Evolutionary conservation across 1,139 yeast genomes (phyloP), one percentile per base, ranked within the genome.

Genomic region (Pichia sp.): DNA sequence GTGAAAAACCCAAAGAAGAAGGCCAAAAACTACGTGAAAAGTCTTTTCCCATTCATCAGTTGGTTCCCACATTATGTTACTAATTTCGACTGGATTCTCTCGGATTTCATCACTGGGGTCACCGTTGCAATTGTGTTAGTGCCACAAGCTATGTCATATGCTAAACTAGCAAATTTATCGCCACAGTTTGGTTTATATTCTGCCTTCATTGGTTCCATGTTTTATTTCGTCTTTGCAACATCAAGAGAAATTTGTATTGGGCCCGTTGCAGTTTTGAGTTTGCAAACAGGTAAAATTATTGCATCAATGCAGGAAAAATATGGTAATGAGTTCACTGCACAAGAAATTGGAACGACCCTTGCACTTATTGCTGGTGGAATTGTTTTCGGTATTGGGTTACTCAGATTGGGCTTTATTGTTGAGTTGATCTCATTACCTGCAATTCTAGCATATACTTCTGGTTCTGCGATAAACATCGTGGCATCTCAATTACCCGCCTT

Each of bases 71-170:
- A 86, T 59, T 88, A 88, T 64, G 88, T 88, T 59, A 58, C 71
- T 23, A 72, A 73, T 41, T 52, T 52, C 3, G 33, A 50, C 6
- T 88, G 97, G 97, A 68, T 82, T 27, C 77, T 79, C 50, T 77
- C 88, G 41, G 97, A 88, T 64, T 64, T 87, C 51, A 79, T 88
- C 51, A 96, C 97, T 4, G 97, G 97, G 59, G 73, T 88, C 49
- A 86, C 97, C 4, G 95, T 88, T 9, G 97, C 96, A 39, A 81
- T 85, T 52, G 96, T 88, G 23, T 73, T 87, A 55, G 95, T 88
- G 31, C 97, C 97, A 2, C 97, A 88, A 66, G 81, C 92, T 6
- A 88, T 88, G 97, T 87, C 96, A 0, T 88, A 88, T 61, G 96
- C 97, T 11, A 81, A 77, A 59, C 69, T 88, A 52, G 97, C 97